These are phyloP conservation scores for Rickenella mellea DNA, from an alignment of 768 basidiomycete species.

Conservation along the genomic window DNA sequence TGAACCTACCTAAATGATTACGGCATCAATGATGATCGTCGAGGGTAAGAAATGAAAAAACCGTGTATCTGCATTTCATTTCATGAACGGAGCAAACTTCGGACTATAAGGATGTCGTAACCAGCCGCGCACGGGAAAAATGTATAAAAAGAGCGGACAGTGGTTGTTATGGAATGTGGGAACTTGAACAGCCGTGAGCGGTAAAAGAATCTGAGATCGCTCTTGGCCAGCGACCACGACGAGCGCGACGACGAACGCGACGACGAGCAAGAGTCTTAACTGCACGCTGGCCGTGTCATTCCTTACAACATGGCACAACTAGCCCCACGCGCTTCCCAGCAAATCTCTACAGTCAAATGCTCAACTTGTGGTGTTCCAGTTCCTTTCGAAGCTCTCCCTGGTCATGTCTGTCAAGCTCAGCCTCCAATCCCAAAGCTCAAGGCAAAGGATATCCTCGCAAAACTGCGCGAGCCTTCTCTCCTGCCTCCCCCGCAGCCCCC, in stretches of 20 bases:
- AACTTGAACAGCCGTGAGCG: too few species aligned
- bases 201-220: too few species aligned
- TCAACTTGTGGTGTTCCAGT: conserved; percentile 67
- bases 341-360: conserved; percentile 79
- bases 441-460: conserved; percentile 22
- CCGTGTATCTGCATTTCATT: too few species aligned
- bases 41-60: too few species aligned
- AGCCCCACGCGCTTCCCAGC: conserved; percentile 47
- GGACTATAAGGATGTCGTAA: too few species aligned
- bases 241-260: not conserved
- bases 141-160: too few species aligned
- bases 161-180: too few species aligned
- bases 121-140: too few species aligned
- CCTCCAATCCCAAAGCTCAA: conserved; percentile 28
- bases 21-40: too few species aligned
- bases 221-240: not conserved
- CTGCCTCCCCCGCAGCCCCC: conserved; percentile 5
- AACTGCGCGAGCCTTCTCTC: conserved; percentile 20
- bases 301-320: conserved; percentile 1
- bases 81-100: too few species aligned
- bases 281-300: conserved; percentile 1
- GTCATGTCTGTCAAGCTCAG: conserved; percentile 59
- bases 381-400: conserved; percentile 61
- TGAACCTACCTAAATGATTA: too few species aligned
- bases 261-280: not conserved